Conservation (phyloP, 805 yeast species). For the Blastobotrys robertii region DNA sequence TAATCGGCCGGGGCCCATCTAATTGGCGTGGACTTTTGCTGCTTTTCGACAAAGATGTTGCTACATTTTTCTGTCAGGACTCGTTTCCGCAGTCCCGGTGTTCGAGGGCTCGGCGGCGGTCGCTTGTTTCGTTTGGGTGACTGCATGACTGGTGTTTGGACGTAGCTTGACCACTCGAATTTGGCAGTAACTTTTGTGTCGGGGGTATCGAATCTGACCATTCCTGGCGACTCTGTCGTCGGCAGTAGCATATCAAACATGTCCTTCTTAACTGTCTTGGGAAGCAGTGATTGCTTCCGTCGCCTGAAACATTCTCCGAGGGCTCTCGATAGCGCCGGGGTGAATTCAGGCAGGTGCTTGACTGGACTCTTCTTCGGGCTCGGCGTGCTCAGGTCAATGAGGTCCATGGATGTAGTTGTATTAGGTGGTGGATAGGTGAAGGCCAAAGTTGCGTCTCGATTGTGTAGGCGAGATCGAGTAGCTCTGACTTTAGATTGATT, state of each 20-base stretch:
- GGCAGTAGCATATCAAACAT: neutral
- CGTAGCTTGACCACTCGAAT: neutral
- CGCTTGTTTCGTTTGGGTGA: slow-evolving; percentile 5
- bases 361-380: slow-evolving; percentile 1
- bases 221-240: neutral
- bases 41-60: neutral
- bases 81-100: slow-evolving; percentile 11
- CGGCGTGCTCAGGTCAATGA: slow-evolving; percentile 16
- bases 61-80: slow-evolving; percentile 2
- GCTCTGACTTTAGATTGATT: too few species aligned
- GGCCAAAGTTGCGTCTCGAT: too few species aligned
- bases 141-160: slow-evolving; percentile 1
- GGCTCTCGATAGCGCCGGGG: slow-evolving; percentile 15
- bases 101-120: slow-evolving; percentile 10
- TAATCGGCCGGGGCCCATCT: neutral
- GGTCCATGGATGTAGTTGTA: slow-evolving; percentile 2
- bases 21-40: neutral
- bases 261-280: neutral
- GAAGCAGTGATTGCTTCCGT: slow-evolving; percentile 10
- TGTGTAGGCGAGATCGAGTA: too few species aligned
- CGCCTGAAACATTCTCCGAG: slow-evolving; percentile 13
- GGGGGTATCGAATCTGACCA: slow-evolving; percentile 1
- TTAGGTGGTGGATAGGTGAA: neutral
- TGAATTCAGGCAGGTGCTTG: slow-evolving; percentile 9
- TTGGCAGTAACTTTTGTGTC: neutral